These are phyloP conservation scores for Verticillium klebahnii DNA, from an alignment of 2,329 filamentous ascomycete genomes.

Conservation along the genomic window DNA sequence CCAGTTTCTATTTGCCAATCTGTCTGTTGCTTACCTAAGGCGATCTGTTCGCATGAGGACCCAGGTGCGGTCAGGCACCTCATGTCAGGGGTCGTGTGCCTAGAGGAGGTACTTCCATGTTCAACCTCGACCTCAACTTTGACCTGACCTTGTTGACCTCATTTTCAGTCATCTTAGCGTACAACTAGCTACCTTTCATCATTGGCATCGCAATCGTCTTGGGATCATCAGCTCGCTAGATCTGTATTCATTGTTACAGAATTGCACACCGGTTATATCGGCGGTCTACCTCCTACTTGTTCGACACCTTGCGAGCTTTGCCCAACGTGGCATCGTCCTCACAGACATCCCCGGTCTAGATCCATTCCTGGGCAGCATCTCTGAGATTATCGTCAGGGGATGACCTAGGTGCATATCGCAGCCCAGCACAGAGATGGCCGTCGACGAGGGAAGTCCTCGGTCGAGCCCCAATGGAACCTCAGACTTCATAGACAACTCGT, in stretches of 20 bases:
- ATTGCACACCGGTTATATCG: neutral
- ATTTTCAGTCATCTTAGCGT: no score
- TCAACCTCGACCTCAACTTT: no score
- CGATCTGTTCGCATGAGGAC: no score
- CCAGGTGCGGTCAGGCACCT: no score
- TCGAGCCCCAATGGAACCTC: conserved; percentile 20
- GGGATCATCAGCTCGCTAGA: neutral
- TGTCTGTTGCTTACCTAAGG: no score
- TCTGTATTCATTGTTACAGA: neutral
- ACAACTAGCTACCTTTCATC: no score
- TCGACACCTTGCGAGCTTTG: neutral
- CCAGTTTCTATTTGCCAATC: neutral
- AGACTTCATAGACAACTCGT: conserved; percentile 53
- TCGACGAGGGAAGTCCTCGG: neutral
- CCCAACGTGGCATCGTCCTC: neutral
- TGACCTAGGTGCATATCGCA: neutral
- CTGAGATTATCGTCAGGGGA: neutral
- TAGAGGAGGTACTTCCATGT: no score
- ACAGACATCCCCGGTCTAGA: neutral
- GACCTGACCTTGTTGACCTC: no score
- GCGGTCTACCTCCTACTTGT: neutral
- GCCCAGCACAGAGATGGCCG: neutral
- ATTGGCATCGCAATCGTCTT: no score
- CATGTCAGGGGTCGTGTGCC: no score
- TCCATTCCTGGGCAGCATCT: neutral